Base-by-base conservation (phyloP, 2,329 filamentous ascomycete genomes). In the Fonsecaea erecta region DNA sequence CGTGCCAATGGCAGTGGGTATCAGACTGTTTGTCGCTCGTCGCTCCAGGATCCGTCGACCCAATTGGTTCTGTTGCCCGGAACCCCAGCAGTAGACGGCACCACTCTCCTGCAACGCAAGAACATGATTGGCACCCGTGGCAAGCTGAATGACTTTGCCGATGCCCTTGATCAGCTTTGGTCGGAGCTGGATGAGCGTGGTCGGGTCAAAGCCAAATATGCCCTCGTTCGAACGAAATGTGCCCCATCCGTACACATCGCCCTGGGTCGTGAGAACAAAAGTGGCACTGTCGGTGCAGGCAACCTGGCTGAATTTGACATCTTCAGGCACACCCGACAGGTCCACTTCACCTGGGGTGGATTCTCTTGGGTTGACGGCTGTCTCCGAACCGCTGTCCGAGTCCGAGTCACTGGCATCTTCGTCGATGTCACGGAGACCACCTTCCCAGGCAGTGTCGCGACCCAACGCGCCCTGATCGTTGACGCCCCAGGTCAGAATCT, bases 401-500 rank as follows among this genome's bases (percentile, higher is more conserved):
- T 77, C 79, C 52, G 80, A 78, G 37, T 79, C 81, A 52, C 57
- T 60, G 26, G 69, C 68, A 82, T 71, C 67, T 18, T 72, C 73
- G 57, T 76, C 74, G 30, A 74, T 71, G 51, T 73, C 74, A 48
- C 64, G 72, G 53, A 74, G 57, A 37, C 73, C 73, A 46, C 73
- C 73, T 9, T 73, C 72, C 82, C 86, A 88, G 11, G 80, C 80
- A 3, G 90, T 93, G 74, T 91, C 85, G 72, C 92, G 84, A 51
- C 91, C 92, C 21, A 95, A 83, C 7, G 91, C 90, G 67, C 89
- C 88, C 72, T 92, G 86, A 74, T 94, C 91, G 74, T 95, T 95
- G 71, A 94, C 91, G 60, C 92, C 92, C 92, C 91, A 96, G n/a
- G 90, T 93, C 60, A 93, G 78, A 70, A 95, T 90, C 78, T 86